Evolutionary conservation across 306 rosid genomes (phyloP).

Genomic region (Prunus mume): DNA sequence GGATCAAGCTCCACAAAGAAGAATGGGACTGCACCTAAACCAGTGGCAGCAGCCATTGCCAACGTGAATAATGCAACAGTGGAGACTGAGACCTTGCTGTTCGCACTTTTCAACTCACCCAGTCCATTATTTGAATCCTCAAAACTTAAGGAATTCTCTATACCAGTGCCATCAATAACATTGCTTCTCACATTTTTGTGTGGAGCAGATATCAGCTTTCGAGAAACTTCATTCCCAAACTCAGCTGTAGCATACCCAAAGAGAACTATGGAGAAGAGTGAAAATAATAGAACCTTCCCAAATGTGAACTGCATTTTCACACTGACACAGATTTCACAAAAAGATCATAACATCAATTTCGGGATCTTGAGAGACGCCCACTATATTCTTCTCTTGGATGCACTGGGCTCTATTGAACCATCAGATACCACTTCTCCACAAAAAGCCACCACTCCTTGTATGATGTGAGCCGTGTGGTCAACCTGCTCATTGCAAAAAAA

Average conservation of each 20-base stretch:
- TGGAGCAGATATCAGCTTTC: slow-evolving; percentile 62
- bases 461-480: slow-evolving; percentile 22
- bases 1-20: slow-evolving; percentile 99
- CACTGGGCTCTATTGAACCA: slow-evolving; percentile 25
- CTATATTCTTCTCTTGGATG: slow-evolving; percentile 24
- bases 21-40: slow-evolving; percentile 97
- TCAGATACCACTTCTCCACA: slow-evolving; percentile 33
- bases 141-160: slow-evolving; percentile 46
- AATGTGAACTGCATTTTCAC: slow-evolving; percentile 38
- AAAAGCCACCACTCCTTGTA: slow-evolving; percentile 16
- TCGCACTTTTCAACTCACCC: slow-evolving; percentile 57
- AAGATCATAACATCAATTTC: slow-evolving; percentile 6
- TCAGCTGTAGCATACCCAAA: slow-evolving; percentile 46
- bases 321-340: not conserved
- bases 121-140: slow-evolving; percentile 38
- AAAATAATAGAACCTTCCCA: slow-evolving; percentile 32
- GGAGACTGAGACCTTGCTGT: slow-evolving; percentile 76
- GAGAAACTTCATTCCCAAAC: slow-evolving; percentile 44
- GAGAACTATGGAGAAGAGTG: slow-evolving; percentile 35
- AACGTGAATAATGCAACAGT: slow-evolving; percentile 88
- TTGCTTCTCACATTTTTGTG: slow-evolving; percentile 62
- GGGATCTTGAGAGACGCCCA: slow-evolving; percentile 25
- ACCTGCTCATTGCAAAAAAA: slow-evolving; percentile 21
- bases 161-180: slow-evolving; percentile 82
- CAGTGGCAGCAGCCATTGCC: slow-evolving; percentile 99